phyloP scores from a whole-genome alignment of 164 flowering plant genomes.

The Stephania yunnanensis region DNA sequence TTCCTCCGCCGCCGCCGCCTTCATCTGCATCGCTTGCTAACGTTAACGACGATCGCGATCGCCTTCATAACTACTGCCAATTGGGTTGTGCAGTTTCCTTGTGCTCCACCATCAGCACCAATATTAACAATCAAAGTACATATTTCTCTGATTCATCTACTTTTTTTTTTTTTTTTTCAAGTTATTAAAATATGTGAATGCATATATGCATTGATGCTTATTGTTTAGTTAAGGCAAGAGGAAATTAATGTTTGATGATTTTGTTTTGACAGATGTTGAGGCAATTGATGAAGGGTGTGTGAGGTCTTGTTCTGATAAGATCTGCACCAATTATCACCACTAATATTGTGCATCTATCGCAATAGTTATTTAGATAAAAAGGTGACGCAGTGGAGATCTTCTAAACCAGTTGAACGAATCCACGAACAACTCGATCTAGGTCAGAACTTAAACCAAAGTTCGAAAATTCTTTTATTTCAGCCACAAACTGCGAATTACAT shows the following conservation, averaged over 20 bases:
- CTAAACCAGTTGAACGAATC: too few relatives aligned
- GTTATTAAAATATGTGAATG: not conserved
- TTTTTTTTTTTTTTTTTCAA: not conserved
- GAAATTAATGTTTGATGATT: not conserved
- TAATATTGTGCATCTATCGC: too few relatives aligned
- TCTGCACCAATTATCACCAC: slow-evolving; percentile 8
- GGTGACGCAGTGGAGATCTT: too few relatives aligned
- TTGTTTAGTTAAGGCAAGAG: too few relatives aligned
- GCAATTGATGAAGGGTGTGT: slow-evolving; percentile 19
- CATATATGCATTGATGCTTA: too few relatives aligned
- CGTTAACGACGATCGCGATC: not conserved
- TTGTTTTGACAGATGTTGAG: slow-evolving; percentile 14
- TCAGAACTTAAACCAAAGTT: too few relatives aligned
- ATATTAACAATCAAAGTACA: slow-evolving; percentile 30
- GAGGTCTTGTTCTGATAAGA: slow-evolving; percentile 12
- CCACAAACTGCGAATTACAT: too few relatives aligned
- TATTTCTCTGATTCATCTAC: not conserved
- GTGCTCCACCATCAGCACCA: slow-evolving; percentile 40
- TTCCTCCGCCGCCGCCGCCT: not conserved
- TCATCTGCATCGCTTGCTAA: too few relatives aligned
- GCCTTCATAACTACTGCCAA: slow-evolving; percentile 24
- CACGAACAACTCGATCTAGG: too few relatives aligned
- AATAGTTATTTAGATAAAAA: too few relatives aligned
- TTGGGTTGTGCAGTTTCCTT: slow-evolving; percentile 39
- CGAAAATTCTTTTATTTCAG: too few relatives aligned